Evolutionary conservation across 2,329 filamentous ascomycete genomes (phyloP).

Genomic region (Paraphaeosphaeria minitans): DNA sequence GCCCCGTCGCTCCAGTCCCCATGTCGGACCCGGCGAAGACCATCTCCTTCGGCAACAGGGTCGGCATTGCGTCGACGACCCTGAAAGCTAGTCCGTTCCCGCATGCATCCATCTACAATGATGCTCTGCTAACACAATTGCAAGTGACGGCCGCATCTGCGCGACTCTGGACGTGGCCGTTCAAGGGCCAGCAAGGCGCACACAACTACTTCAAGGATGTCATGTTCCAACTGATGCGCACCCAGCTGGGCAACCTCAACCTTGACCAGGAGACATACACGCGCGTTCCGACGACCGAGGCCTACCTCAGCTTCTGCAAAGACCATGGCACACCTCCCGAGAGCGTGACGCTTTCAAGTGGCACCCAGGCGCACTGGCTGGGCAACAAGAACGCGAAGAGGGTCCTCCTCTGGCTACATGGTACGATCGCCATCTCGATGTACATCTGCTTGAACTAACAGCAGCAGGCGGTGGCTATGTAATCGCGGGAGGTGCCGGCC

Average conservation of each 20-base stretch:
- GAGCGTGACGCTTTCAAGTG: constrained; percentile 46
- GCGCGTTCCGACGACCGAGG: constrained; percentile 32
- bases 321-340: constrained; percentile 45
- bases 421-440: constrained; percentile 25
- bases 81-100: constrained; percentile 36
- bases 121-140: constrained; percentile 5
- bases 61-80: constrained; percentile 39
- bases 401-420: constrained; percentile 55
- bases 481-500: constrained; percentile 52
- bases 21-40: constrained; percentile 31
- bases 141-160: constrained; percentile 41
- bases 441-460: constrained; percentile 11
- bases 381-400: constrained; percentile 48
- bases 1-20: constrained; percentile 7
- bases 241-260: constrained; percentile 35
- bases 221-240: constrained; percentile 36
- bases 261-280: constrained; percentile 44
- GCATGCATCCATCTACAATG: neutral
- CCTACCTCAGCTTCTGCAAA: constrained; percentile 45
- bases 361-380: constrained; percentile 55
- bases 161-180: constrained; percentile 41
- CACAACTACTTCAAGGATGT: constrained; percentile 47
- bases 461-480: constrained; percentile 61
- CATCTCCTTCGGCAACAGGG: constrained; percentile 29
- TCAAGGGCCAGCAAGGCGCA: constrained; percentile 44